Base-by-base conservation (phyloP, 768 basidiomycete species). In the Podaxis sp. region DNA sequence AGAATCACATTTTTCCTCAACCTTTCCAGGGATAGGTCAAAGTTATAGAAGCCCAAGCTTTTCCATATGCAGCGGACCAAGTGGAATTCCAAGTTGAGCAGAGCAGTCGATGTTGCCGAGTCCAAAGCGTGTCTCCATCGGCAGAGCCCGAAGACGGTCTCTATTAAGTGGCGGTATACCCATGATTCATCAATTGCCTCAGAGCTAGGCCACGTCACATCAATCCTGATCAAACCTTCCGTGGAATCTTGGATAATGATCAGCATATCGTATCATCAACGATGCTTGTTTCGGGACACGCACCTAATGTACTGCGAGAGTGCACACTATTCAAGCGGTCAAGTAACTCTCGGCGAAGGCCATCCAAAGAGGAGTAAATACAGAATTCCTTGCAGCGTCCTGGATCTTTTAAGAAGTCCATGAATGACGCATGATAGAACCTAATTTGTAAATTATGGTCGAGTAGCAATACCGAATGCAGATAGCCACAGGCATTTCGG, bases 381-480 rank as follows among this genome's bases (percentile, higher is more conserved):
- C 61, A 64, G 19, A 54, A 24, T 19, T 19, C 26, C 38, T n/a
- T 13, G 7, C 40, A 38, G 39, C 54, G 5, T 19, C 30, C 57
- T 63, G 55, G 22, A 52, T 59, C 58, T 38, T 24, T 36, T 36
- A 59, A 12, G 6, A 51, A 59, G 9, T 59, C 57, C 24, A 58
- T 28, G 57, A 59, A 59, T 13, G 58, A 59, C 4, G 48, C 58
- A 24, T 59, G 58, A 26, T 59, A 39, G 33, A 59, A 59, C 3
- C 17, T 42, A n/a, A 42, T 42, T n/a, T 12, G 12, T 13, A 42
- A 6, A 30, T 30, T 22, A 42, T 13, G 6, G 17, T n/a, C 40
- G 17, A 42, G 12, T 42, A 15, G 22, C 11, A 38, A 3, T 15
- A 38, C 19, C 2, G 48, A 59, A 15, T 36, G 46, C 9, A 33